Evolutionary conservation across 331 rosid species (phyloP).

Genomic region (Phaseolus coccineus): DNA sequence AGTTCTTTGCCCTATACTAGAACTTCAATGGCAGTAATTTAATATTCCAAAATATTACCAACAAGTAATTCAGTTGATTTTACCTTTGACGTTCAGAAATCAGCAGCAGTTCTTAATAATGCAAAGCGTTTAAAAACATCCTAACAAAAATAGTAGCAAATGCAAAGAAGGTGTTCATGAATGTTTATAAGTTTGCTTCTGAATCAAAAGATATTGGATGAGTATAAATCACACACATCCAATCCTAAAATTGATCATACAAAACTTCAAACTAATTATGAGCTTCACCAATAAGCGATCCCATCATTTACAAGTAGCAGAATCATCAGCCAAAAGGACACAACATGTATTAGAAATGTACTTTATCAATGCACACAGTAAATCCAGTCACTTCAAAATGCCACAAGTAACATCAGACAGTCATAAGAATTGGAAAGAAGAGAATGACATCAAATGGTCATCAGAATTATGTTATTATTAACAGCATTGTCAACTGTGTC

Average conservation of each 20-base stretch:
- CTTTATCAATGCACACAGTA: constrained; percentile 30
- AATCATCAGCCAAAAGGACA: neutral
- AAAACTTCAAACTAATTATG: neutral
- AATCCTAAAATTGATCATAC: neutral
- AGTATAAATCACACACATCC: constrained; percentile 19
- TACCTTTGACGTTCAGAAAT: neutral
- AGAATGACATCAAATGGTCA: neutral
- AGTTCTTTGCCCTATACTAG: constrained; percentile 1
- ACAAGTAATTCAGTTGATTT: neutral
- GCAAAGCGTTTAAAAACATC: constrained; percentile 27
- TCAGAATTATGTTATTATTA: neutral
- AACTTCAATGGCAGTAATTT: constrained; percentile 1
- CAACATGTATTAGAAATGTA: neutral
- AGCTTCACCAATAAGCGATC: neutral
- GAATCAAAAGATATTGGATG: neutral
- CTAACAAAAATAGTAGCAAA: neutral
- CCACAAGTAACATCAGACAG: constrained; percentile 16
- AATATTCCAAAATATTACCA: neutral
- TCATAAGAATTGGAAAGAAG: neutral
- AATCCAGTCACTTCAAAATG: constrained; percentile 23
- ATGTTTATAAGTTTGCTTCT: neutral
- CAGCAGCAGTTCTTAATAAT: constrained; percentile 23
- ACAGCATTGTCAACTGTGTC: neutral
- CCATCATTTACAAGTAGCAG: neutral
- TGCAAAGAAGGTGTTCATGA: constrained; percentile 20